phyloP scores from a whole-genome alignment of 1,139 yeast genomes.

The Nakaseomyces sp. region DNA sequence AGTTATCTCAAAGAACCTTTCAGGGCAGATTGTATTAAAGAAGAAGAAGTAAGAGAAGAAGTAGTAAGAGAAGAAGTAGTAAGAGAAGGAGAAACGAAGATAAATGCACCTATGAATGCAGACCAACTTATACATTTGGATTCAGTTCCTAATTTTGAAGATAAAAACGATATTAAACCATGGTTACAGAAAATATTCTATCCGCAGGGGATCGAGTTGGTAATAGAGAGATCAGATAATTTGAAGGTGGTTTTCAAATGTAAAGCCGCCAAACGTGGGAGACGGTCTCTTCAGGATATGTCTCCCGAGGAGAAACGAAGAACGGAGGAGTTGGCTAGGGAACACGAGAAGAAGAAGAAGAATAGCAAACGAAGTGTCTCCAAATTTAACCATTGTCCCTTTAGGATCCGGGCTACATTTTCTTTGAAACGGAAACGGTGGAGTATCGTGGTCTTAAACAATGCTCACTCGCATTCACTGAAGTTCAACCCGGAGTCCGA shows the following conservation, averaged over 20 bases:
- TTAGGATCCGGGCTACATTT: slow-evolving; percentile 59
- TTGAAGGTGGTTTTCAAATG: slow-evolving; percentile 60
- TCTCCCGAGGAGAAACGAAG: background rate
- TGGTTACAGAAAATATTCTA: slow-evolving; percentile 46
- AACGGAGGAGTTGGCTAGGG: background rate
- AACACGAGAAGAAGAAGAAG: background rate
- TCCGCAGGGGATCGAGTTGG: slow-evolving; percentile 49
- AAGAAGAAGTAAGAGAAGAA: background rate
- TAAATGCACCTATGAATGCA: slow-evolving; percentile 7
- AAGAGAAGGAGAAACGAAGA: slow-evolving; percentile 11
- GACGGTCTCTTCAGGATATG: slow-evolving; percentile 8
- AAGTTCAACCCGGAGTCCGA: slow-evolving; percentile 30
- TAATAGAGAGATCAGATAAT: slow-evolving; percentile 59
- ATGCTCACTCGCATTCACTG: slow-evolving; percentile 38
- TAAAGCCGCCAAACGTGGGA: slow-evolving; percentile 34
- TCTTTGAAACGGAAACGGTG: slow-evolving; percentile 48
- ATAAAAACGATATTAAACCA: slow-evolving; percentile 48
- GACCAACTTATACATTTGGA: slow-evolving; percentile 26
- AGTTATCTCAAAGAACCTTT: slow-evolving; percentile 5
- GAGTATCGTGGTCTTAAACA: slow-evolving; percentile 54
- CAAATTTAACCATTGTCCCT: slow-evolving; percentile 43
- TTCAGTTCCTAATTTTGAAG: slow-evolving; percentile 34
- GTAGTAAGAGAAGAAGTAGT: background rate
- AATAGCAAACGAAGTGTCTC: slow-evolving; percentile 25
- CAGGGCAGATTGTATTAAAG: slow-evolving; percentile 1